Conservation (phyloP, 1,284 basidiomycete species). For the Naganishia cerealis region DNA sequence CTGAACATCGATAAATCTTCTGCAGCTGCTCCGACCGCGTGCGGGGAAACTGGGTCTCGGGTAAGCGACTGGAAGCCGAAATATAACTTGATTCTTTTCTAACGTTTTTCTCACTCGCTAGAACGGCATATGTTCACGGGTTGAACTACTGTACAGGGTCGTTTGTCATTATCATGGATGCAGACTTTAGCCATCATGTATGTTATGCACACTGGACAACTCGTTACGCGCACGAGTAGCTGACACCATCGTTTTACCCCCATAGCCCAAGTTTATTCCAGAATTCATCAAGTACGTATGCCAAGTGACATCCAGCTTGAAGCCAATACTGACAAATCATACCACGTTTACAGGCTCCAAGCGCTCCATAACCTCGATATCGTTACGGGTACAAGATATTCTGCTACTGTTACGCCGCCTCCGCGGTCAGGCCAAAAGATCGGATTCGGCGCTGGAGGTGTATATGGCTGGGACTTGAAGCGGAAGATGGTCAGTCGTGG, state of each 20-base stretch:
- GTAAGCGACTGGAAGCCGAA: constrained; percentile 54
- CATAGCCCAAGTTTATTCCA: constrained; percentile 82
- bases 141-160: constrained; percentile 83
- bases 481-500: constrained; percentile 81
- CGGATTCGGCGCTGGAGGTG: constrained; percentile 66
- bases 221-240: constrained; percentile 2
- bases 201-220: constrained; percentile 42
- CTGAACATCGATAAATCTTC: constrained; percentile 22
- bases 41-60: constrained; percentile 85
- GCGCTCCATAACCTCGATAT: constrained; percentile 78
- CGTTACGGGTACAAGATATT: constrained; percentile 87
- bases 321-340: neutral
- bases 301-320: neutral
- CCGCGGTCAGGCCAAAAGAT: constrained; percentile 44
- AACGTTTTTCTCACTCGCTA: constrained; percentile 43
- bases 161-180: constrained; percentile 95
- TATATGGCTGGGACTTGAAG: constrained; percentile 85
- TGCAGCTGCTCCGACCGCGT: constrained; percentile 74
- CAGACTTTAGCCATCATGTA: constrained; percentile 92
- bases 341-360: constrained; percentile 62
- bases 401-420: constrained; percentile 40
- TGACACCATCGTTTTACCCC: neutral
- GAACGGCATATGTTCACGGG: constrained; percentile 88
- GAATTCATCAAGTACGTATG: constrained; percentile 71
- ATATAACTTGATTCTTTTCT: constrained; percentile 19